Evolutionary conservation across 768 basidiomycete genomes (phyloP).

Genomic region (Amanita jacksonii): DNA sequence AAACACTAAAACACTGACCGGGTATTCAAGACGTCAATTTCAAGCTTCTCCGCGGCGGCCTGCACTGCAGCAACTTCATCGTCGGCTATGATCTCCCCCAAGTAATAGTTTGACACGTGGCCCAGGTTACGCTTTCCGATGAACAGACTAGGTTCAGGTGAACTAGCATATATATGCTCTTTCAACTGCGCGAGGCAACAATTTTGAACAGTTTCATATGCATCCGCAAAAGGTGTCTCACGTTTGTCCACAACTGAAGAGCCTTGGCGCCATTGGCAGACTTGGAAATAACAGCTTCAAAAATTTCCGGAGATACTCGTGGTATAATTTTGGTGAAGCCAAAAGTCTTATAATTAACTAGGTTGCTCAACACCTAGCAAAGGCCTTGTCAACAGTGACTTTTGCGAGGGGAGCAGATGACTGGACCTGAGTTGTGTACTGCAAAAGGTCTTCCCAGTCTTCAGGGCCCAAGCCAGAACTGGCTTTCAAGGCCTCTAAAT

Average conservation of each 20-base stretch:
- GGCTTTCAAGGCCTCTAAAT: constrained; percentile 44
- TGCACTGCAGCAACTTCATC: constrained; percentile 74
- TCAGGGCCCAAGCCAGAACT: constrained; percentile 42
- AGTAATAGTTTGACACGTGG: constrained; percentile 81
- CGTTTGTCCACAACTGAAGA: constrained; percentile 52
- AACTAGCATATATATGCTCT: constrained; percentile 60
- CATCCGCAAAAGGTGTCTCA: constrained; percentile 18
- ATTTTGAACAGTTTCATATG: no score
- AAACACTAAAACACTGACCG: constrained; percentile 45
- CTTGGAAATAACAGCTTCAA: constrained; percentile 49
- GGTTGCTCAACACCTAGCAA: constrained; percentile 43
- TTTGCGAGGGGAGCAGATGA: background rate
- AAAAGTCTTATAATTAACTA: constrained; percentile 73
- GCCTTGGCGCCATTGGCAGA: constrained; percentile 54
- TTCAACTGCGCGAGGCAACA: constrained; percentile 63
- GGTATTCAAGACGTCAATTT: constrained; percentile 74
- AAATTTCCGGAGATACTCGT: constrained; percentile 49
- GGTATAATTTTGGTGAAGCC: constrained; percentile 85
- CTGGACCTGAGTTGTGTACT: constrained; percentile 66
- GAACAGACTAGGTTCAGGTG: constrained; percentile 57
- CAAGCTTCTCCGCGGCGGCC: constrained; percentile 61
- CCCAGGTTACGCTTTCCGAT: constrained; percentile 76
- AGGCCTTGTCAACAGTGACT: background rate
- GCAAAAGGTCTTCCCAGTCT: constrained; percentile 63
- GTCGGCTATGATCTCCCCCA: constrained; percentile 62